phyloP scores from a whole-genome alignment of 1,284 basidiomycete genomes.

The Cronartium ribicola region DNA sequence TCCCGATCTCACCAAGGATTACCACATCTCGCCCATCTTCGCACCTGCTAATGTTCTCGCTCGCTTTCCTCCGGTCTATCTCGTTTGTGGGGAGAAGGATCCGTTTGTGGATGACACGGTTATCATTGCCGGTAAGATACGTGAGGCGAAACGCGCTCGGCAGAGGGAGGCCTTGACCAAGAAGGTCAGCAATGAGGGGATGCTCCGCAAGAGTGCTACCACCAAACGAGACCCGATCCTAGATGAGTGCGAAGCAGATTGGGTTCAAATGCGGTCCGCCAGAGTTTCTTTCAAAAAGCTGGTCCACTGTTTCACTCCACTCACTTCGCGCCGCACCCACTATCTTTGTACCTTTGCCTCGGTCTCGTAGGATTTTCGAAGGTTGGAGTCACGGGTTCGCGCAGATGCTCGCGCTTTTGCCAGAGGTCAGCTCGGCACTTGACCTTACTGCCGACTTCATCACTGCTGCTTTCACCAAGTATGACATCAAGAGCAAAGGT shows the following conservation, averaged over 20 bases:
- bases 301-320: slow-evolving; percentile 57
- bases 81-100: slow-evolving; percentile 75
- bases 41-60: slow-evolving; percentile 76
- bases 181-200: slow-evolving; percentile 52
- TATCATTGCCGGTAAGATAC: slow-evolving; percentile 84
- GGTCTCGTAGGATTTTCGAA: slow-evolving; percentile 30
- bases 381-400: slow-evolving; percentile 69
- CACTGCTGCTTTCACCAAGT: slow-evolving; percentile 32
- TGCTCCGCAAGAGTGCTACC: slow-evolving; percentile 47
- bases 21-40: slow-evolving; percentile 88
- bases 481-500: slow-evolving; percentile 9
- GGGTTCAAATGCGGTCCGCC: slow-evolving; percentile 75
- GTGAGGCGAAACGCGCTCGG: slow-evolving; percentile 81
- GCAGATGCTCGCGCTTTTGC: slow-evolving; percentile 83
- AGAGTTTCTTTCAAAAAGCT: slow-evolving; percentile 51
- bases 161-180: slow-evolving; percentile 66
- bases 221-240: slow-evolving; percentile 55
- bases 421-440: slow-evolving; percentile 57
- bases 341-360: slow-evolving; percentile 1
- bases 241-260: slow-evolving; percentile 78
- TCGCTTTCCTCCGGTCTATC: slow-evolving; percentile 78
- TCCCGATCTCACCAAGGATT: slow-evolving; percentile 90
- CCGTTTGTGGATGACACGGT: slow-evolving; percentile 93
- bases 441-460: slow-evolving; percentile 42
- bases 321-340: slow-evolving; percentile 62